A percentile compares a stretch with the other conserved stretches of the same genome.
These are phyloP conservation scores for Chlorella sp. DNA, from an alignment of 139 green algal species.

Conservation along the genomic window DNA sequence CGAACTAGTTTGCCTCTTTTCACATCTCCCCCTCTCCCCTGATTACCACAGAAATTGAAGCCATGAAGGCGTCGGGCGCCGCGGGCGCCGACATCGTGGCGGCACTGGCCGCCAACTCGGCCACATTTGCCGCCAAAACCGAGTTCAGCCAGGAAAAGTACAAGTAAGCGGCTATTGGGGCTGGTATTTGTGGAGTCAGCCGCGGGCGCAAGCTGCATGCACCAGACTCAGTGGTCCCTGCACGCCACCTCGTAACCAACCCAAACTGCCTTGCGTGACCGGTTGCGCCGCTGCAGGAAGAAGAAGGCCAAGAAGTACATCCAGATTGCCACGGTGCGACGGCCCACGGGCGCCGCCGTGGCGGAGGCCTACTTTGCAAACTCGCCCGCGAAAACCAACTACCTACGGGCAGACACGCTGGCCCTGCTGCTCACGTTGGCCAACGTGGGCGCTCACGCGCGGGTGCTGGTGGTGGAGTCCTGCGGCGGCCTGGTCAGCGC, in stretches of 20 bases:
- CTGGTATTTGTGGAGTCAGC: too few species aligned
- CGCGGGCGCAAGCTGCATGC: too few species aligned
- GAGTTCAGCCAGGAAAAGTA: constrained; percentile 94
- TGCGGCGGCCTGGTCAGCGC: constrained; percentile 76
- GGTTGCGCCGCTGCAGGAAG: constrained; percentile 29
- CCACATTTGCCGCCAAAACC: constrained; percentile 85
- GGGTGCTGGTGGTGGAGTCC: constrained; percentile 79
- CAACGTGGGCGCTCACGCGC: constrained; percentile 73
- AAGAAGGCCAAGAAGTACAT: constrained; percentile 75
- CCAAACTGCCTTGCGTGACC: too few species aligned
- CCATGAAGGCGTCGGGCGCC: constrained; percentile 33
- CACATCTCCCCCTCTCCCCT: too few species aligned
- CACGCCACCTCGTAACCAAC: too few species aligned
- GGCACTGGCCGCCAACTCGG: constrained; percentile 73
- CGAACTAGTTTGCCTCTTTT: too few species aligned
- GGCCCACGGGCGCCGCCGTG: constrained; percentile 69
- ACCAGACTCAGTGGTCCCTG: too few species aligned
- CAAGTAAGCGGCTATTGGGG: constrained; percentile 11
- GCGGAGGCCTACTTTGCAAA: constrained; percentile 68
- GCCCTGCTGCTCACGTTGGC: constrained; percentile 77
- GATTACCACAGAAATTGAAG: constrained; percentile 24
- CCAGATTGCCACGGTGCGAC: constrained; percentile 37
- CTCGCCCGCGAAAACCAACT: constrained; percentile 55
- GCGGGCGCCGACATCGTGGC: constrained; percentile 79
- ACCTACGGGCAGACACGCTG: constrained; percentile 80